Evolutionary conservation across 2,329 filamentous ascomycete species (phyloP).

Genomic region (Aureobasidium uvarum): DNA sequence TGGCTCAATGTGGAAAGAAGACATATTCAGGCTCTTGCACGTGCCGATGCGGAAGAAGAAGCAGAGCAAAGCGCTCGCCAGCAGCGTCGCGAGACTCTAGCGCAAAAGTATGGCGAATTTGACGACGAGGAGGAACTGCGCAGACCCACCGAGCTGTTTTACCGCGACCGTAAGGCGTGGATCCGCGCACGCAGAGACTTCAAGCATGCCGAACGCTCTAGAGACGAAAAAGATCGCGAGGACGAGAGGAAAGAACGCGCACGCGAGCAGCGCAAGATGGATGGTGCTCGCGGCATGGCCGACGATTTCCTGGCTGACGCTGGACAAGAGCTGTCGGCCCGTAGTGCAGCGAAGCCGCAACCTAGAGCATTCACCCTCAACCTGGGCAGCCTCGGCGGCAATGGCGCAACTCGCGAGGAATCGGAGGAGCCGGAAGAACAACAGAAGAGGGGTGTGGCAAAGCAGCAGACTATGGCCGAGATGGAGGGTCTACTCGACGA

Average conservation of each 20-base stretch:
- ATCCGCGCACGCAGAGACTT: slow-evolving; percentile 74
- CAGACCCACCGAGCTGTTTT: slow-evolving; percentile 81
- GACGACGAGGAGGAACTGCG: slow-evolving; percentile 76
- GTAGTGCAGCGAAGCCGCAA: slow-evolving; percentile 32
- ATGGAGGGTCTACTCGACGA: slow-evolving; percentile 94
- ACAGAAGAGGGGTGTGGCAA: slow-evolving; percentile 37
- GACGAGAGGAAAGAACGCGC: slow-evolving; percentile 73
- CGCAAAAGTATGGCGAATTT: slow-evolving; percentile 74
- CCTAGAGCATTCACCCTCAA: slow-evolving; percentile 28
- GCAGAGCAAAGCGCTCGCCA: slow-evolving; percentile 67
- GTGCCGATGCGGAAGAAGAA: slow-evolving; percentile 77
- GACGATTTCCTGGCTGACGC: slow-evolving; percentile 88
- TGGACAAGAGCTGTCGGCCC: slow-evolving; percentile 66
- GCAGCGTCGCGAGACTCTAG: slow-evolving; percentile 64
- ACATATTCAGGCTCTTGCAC: slow-evolving; percentile 77
- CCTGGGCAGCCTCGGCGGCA: slow-evolving; percentile 25
- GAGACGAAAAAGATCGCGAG: slow-evolving; percentile 79
- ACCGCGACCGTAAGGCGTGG: slow-evolving; percentile 82
- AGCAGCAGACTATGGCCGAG: slow-evolving; percentile 81
- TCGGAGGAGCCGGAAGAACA: slow-evolving; percentile 26
- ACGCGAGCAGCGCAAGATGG: slow-evolving; percentile 59
- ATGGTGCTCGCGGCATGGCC: slow-evolving; percentile 79
- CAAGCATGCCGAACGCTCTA: slow-evolving; percentile 67
- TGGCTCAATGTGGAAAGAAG: slow-evolving; percentile 89
- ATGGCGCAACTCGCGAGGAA: slow-evolving; percentile 7